A percentile compares a stretch with the other conserved stretches of the same genome.
Evolutionary conservation across 208 protist genomes (phyloP).

Genomic region (Leptomonas seymouri): DNA sequence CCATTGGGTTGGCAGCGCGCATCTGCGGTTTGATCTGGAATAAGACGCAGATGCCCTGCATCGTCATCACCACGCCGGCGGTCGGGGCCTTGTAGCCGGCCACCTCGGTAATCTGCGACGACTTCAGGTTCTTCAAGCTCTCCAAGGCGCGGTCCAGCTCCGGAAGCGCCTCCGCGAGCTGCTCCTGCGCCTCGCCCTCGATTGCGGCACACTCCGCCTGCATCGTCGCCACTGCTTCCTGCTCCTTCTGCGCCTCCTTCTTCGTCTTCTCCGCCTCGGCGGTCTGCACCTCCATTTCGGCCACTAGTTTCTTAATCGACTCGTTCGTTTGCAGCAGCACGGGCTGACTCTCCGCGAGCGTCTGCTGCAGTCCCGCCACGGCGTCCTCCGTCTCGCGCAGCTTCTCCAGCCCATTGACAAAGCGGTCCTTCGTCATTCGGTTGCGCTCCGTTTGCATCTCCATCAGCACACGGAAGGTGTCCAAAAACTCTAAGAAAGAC

Average conservation of each 20-base stretch:
- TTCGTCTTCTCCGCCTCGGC: slow-evolving; percentile 93
- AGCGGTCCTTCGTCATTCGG: slow-evolving; percentile 76
- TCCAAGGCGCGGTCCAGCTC: slow-evolving; percentile 96
- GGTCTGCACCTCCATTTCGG: slow-evolving; percentile 94
- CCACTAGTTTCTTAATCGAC: slow-evolving; percentile 95
- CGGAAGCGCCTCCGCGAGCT: slow-evolving; percentile 97
- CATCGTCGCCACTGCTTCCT: slow-evolving; percentile 91
- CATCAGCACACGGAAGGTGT: slow-evolving; percentile 91
- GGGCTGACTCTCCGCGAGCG: slow-evolving; percentile 95
- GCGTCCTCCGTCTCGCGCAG: slow-evolving; percentile 93
- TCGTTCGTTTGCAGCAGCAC: slow-evolving; percentile 93
- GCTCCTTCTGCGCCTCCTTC: slow-evolving; percentile 91
- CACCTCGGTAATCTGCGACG: slow-evolving; percentile 97
- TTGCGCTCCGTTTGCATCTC: slow-evolving; percentile 83
- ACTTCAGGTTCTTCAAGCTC: slow-evolving; percentile 96
- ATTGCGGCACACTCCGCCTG: slow-evolving; percentile 94
- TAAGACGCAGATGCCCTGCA: slow-evolving; percentile 98
- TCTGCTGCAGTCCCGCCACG: slow-evolving; percentile 93
- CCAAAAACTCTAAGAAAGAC: slow-evolving; percentile 97
- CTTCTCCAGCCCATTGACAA: slow-evolving; percentile 96
- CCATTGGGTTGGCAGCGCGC: slow-evolving; percentile 94
- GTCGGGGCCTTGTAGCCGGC: slow-evolving; percentile 96
- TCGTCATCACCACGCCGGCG: slow-evolving; percentile 95
- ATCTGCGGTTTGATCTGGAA: slow-evolving; percentile 97
- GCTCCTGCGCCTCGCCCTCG: slow-evolving; percentile 94